These are phyloP conservation scores for Omphalea diandra DNA, from an alignment of 441 rosid species.

Conservation along the genomic window DNA sequence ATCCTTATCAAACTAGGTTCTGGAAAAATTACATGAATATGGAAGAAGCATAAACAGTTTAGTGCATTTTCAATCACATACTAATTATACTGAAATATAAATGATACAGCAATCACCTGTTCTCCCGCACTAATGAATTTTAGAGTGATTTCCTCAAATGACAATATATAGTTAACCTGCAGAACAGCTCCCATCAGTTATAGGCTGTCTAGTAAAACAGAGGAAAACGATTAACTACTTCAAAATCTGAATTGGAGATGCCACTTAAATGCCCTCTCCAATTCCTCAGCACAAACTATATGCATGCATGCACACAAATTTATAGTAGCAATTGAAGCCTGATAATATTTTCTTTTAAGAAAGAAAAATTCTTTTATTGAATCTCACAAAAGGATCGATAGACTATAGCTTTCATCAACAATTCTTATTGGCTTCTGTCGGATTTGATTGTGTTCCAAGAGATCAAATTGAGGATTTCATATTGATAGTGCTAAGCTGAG, in stretches of 20 bases:
- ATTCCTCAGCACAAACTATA: not conserved
- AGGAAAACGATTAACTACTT: not conserved
- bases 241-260: not conserved
- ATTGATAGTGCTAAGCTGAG: not conserved
- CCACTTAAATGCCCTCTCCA: not conserved
- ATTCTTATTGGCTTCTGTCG: not conserved
- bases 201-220: slow-evolving; percentile 10
- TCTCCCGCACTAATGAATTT: slow-evolving; percentile 86
- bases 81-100: no score
- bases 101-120: slow-evolving; percentile 52
- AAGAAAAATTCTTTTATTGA: not conserved
- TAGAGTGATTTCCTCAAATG: slow-evolving; percentile 97
- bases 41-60: slow-evolving; percentile 10
- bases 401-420: not conserved
- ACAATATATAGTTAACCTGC: slow-evolving; percentile 83
- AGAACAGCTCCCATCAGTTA: slow-evolving; percentile 30
- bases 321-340: slow-evolving; percentile 1
- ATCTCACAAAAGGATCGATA: not conserved
- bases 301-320: not conserved
- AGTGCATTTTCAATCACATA: not conserved
- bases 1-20: slow-evolving; percentile 9
- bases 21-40: not conserved
- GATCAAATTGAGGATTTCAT: not conserved
- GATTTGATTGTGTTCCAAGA: not conserved
- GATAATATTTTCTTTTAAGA: not conserved